Percentiles rank a stretch among this genome's conserved stretches.
These are phyloP conservation scores for Ogataea sp. DNA, from an alignment of 805 yeast species.

Conservation along the genomic window DNA sequence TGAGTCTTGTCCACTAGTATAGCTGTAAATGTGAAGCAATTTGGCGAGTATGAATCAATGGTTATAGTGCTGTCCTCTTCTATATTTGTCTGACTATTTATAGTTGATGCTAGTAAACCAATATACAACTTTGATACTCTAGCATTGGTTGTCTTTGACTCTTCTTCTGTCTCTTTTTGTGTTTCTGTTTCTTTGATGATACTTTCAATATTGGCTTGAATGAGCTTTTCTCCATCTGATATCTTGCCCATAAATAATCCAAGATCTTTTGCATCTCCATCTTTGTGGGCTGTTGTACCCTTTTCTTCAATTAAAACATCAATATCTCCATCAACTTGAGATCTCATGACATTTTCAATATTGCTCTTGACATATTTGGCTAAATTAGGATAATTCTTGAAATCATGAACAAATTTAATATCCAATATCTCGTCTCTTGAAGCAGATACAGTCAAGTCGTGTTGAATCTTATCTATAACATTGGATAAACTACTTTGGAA, in stretches of 20 bases:
- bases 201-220: conserved; percentile 78
- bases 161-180: conserved; percentile 4
- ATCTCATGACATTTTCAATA: conserved; percentile 53
- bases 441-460: conserved; percentile 15
- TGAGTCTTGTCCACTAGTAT: conserved; percentile 75
- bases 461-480: conserved; percentile 31
- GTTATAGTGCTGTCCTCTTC: conserved; percentile 24
- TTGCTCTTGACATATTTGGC: conserved; percentile 40
- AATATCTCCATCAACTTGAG: conserved; percentile 74
- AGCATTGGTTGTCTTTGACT: conserved; percentile 2
- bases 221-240: conserved; percentile 81
- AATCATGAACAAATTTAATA: conserved; percentile 61
- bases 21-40: conserved; percentile 67
- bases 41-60: conserved; percentile 38
- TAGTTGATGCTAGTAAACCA: conserved; percentile 21
- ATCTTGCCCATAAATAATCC: conserved; percentile 69
- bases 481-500: conserved; percentile 24
- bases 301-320: conserved; percentile 50
- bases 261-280: conserved; percentile 34
- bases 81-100: conserved; percentile 12
- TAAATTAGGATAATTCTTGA: conserved; percentile 43
- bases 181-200: conserved; percentile 41
- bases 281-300: conserved; percentile 22
- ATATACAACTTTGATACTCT: conserved; percentile 21
- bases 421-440: conserved; percentile 45